Evolutionary conservation across 1,284 basidiomycete species (phyloP), one percentile per base, ranked within the genome.

Genomic region (Ustilago bromivora): DNA sequence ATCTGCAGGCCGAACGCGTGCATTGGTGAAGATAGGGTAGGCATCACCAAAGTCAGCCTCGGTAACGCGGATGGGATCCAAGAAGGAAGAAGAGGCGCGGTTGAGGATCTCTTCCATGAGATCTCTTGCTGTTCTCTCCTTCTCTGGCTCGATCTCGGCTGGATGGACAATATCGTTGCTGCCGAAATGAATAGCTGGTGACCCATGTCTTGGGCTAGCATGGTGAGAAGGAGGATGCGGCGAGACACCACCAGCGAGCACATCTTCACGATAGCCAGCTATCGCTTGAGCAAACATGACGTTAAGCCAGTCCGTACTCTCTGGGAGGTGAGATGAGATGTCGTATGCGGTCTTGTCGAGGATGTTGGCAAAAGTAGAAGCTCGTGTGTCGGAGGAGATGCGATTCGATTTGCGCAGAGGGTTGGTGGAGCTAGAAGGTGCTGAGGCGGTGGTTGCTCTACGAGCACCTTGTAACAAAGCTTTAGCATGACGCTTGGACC

Each of bases 291-390:
- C 89, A 34, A 89, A 82, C 19, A 90, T 85, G 41, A 90, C 88
- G 78, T 90, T 90, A 53, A 90, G 82, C 89, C 89, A 90, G 72
- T 89, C 89, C 34, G 88, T 84, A 17, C 88, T 87, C 74, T 90
- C 89, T 12, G 88, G 84, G 4, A 88, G 81, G 75, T 90, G 89
- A 13, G 87, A 87, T 2, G 88, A 84, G 76, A 90, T 86, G 67
- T 90, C 89, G 78, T 90, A 90, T 5, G 80, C 83, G 4, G 88
- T 86, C 58, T 88, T 88, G n/a, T 83, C 78, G 28, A 90, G 86
- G 9, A 90, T 76, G 57, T 57, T 60, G 59, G 67, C 66, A 54
- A 71, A 65, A 5, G 58, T 64, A 34, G 62, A 59, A 2, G 61
- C 57, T 40, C 67, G 64, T 5, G 57, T 66, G 64, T 67, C 65